Percentiles rank a stretch among this genome's conserved stretches.
phyloP scores from a whole-genome alignment of 2,329 filamentous ascomycete species.

The Xylariaceae sp. region DNA sequence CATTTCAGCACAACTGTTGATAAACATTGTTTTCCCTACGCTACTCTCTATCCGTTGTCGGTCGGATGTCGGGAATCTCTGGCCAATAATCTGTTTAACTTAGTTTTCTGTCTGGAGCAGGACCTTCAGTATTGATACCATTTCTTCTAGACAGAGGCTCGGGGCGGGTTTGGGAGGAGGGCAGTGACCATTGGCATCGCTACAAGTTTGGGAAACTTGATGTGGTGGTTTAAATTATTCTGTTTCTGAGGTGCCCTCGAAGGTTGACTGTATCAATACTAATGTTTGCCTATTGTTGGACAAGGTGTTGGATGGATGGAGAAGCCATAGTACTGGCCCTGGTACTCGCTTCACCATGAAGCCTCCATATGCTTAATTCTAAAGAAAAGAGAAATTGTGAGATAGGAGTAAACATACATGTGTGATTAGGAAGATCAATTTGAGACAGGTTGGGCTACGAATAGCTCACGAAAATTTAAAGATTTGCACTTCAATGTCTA shows the following conservation, averaged over 20 bases:
- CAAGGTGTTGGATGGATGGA: constrained; percentile 2
- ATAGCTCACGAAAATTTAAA: background rate
- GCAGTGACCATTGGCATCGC: constrained; percentile 1
- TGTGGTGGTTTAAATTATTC: constrained; percentile 1
- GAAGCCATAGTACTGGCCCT: background rate
- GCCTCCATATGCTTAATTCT: constrained; percentile 7
- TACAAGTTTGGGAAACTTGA: background rate
- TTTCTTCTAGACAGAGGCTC: background rate
- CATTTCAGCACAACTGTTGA: constrained; percentile 19
- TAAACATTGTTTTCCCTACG: constrained; percentile 5
- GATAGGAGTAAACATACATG: constrained; percentile 1
- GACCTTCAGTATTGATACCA: constrained; percentile 7
- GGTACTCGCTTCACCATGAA: background rate
- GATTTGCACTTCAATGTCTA: background rate
- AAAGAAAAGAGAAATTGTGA: constrained; percentile 9
- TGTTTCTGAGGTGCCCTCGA: background rate
- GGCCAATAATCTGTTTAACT: background rate
- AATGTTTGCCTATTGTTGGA: constrained; percentile 12
- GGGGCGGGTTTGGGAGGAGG: background rate
- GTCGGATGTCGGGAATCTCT: background rate
- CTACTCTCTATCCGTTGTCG: background rate
- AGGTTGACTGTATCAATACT: constrained; percentile 10
- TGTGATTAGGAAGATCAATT: background rate
- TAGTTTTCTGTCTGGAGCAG: background rate
- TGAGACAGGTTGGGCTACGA: background rate